Percentiles rank a stretch among this genome's conserved stretches.
These are phyloP conservation scores for Phylloporus arenicola DNA, from an alignment of 768 basidiomycete species.

Conservation along the genomic window DNA sequence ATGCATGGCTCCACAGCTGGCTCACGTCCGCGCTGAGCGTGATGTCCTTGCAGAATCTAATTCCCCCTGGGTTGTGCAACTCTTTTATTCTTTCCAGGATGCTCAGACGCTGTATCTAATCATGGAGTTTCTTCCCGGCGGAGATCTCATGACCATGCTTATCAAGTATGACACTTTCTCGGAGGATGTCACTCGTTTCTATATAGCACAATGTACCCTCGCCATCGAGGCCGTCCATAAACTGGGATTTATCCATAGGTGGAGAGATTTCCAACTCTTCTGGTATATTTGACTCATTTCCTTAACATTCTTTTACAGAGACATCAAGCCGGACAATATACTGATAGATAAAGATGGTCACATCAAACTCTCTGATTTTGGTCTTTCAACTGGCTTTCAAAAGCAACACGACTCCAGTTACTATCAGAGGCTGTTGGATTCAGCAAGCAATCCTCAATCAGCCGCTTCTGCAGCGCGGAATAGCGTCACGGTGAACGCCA, in stretches of 20 bases:
- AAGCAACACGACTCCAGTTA: constrained; percentile 96
- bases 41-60: constrained; percentile 95
- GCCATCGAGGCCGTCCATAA: constrained; percentile 98
- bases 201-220: constrained; percentile 97
- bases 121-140: constrained; percentile 99
- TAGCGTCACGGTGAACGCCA: constrained; percentile 95
- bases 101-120: constrained; percentile 87
- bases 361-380: constrained; percentile 97
- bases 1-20: constrained; percentile 51
- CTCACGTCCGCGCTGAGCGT: constrained; percentile 96
- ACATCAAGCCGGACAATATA: constrained; percentile 99
- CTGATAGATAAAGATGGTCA: constrained; percentile 89
- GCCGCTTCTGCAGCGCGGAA: constrained; percentile 59
- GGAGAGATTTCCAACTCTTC: neutral
- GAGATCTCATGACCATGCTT: constrained; percentile 99
- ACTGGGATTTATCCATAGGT: constrained; percentile 97
- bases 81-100: constrained; percentile 99
- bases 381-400: constrained; percentile 98
- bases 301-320: constrained; percentile 42
- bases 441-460: constrained; percentile 42
- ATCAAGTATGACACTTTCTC: constrained; percentile 99
- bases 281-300: neutral
- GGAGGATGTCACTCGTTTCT: constrained; percentile 96
- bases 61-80: constrained; percentile 93
- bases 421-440: constrained; percentile 84